Evolutionary conservation across 1,284 basidiomycete genomes (phyloP).

Genomic region (Tetrapyrgos nigripes): DNA sequence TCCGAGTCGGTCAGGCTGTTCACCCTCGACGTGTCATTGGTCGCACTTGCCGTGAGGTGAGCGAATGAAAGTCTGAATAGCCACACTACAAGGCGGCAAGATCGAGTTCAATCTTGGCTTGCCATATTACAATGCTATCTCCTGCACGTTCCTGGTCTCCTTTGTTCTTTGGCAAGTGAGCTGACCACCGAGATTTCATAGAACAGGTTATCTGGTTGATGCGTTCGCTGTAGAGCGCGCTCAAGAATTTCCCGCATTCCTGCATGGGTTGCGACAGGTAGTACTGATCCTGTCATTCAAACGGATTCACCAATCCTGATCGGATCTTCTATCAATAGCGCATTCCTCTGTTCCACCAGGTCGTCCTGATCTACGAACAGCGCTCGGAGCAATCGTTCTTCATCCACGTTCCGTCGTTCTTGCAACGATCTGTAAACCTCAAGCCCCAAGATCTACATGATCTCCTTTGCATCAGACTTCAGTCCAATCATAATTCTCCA

Average conservation of each 20-base stretch:
- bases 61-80: background rate
- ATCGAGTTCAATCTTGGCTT: too few species aligned
- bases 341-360: constrained; percentile 35
- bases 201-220: constrained; percentile 50
- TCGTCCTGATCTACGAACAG: constrained; percentile 48
- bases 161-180: too few species aligned
- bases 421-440: background rate
- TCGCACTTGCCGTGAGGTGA: constrained; percentile 24
- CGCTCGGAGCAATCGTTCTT: constrained; percentile 54
- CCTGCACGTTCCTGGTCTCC: background rate
- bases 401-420: constrained; percentile 36
- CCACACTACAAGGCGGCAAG: background rate
- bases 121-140: too few species aligned
- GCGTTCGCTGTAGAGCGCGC: constrained; percentile 34
- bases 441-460: background rate
- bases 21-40: constrained; percentile 27
- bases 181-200: too few species aligned
- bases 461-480: constrained; percentile 2
- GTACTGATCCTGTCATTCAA: constrained; percentile 8
- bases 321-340: constrained; percentile 12
- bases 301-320: background rate
- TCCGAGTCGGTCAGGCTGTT: constrained; percentile 16
- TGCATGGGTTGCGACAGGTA: constrained; percentile 39
- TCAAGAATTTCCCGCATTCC: constrained; percentile 29
- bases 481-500: background rate